These are phyloP conservation scores for Gnetum montanum DNA, from an alignment of 75 land plant genomes.

Conservation along the genomic window DNA sequence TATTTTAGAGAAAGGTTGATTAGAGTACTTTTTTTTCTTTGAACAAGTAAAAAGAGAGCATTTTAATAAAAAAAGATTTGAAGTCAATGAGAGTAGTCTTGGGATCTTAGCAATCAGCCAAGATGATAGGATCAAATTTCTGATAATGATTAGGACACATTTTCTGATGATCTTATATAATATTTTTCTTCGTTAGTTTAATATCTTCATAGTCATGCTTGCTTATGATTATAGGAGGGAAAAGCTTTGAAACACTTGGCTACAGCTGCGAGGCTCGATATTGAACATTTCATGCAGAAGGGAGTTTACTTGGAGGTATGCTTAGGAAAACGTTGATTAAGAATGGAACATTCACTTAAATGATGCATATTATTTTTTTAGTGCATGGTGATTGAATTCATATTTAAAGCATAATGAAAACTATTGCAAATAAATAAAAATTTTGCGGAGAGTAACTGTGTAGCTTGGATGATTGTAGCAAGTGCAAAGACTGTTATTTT, in stretches of 20 bases:
- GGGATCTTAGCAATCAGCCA: no score
- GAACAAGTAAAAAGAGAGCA: no score
- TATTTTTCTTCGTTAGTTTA: no score
- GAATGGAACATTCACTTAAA: not conserved
- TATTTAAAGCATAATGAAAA: no score
- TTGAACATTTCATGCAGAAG: conserved; percentile 89
- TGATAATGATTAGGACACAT: no score
- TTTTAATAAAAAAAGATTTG: no score
- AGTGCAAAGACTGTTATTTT: not conserved
- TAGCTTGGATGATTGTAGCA: not conserved
- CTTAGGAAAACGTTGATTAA: not conserved
- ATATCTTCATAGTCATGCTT: no score
- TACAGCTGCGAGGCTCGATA: conserved; percentile 96
- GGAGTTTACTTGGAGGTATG: conserved; percentile 87
- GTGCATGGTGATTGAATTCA: not conserved
- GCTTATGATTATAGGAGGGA: conserved; percentile 37
- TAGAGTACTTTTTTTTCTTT: no score
- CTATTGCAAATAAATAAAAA: not conserved
- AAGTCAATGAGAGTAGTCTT: no score
- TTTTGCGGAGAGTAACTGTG: not conserved
- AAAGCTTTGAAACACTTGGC: conserved; percentile 76
- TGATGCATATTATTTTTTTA: not conserved
- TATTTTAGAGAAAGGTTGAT: no score
- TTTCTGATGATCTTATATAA: no score
- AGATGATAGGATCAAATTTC: no score